phyloP scores from a whole-genome alignment of 1,284 basidiomycete genomes.

The Cryptococcus sp. region DNA sequence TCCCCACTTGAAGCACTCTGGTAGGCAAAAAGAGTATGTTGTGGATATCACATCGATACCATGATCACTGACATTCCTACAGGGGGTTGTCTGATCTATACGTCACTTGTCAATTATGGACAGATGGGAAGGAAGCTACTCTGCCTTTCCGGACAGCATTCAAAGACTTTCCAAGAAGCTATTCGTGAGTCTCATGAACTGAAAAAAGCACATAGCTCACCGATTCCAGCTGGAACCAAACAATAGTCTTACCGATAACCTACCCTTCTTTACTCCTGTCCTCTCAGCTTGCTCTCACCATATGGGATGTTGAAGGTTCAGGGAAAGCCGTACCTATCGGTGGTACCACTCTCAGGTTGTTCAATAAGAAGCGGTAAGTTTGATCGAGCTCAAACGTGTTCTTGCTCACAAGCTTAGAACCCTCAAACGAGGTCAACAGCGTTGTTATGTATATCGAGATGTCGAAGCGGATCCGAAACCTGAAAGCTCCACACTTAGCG shows the following conservation, averaged over 20 bases:
- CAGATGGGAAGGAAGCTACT: constrained; percentile 87
- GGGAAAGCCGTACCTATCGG: constrained; percentile 72
- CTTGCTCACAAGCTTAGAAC: constrained; percentile 56
- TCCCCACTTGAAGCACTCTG: constrained; percentile 71
- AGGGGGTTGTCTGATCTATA: constrained; percentile 84
- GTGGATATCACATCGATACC: constrained; percentile 25
- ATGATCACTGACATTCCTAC: constrained; percentile 19
- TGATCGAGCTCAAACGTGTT: neutral
- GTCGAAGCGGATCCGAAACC: constrained; percentile 77
- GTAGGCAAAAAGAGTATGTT: constrained; percentile 60
- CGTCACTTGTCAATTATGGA: constrained; percentile 82
- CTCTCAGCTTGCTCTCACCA: constrained; percentile 86
- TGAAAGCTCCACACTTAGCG: constrained; percentile 80
- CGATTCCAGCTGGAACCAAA: constrained; percentile 83
- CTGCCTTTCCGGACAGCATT: constrained; percentile 86
- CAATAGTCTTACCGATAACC: constrained; percentile 81
- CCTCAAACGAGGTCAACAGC: constrained; percentile 82
- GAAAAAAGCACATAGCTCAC: neutral
- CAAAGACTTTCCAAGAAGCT: constrained; percentile 80
- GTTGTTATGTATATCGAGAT: constrained; percentile 76
- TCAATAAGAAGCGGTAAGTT: constrained; percentile 80
- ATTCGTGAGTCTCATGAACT: constrained; percentile 56
- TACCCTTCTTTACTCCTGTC: constrained; percentile 85
- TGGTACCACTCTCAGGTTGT: constrained; percentile 81
- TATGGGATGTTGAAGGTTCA: constrained; percentile 87